These are phyloP conservation scores for Linderina pennispora DNA, from an alignment of 192 early-diverging fungal species.

Conservation along the genomic window DNA sequence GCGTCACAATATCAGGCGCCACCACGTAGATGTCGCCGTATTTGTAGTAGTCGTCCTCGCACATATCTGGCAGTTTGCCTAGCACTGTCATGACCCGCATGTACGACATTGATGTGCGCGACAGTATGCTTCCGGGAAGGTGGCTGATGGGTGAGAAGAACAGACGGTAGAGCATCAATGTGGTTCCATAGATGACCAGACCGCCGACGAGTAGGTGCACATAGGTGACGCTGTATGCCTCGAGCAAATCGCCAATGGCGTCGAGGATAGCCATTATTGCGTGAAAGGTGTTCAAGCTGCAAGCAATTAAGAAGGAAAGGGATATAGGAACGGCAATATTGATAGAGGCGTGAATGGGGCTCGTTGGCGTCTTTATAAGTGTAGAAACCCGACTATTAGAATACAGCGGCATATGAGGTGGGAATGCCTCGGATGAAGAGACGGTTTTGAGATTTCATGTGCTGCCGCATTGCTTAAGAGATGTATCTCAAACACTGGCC, in stretches of 20 bases:
- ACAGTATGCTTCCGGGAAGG: constrained; percentile 8
- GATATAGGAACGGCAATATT: too few species aligned
- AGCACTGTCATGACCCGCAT: constrained; percentile 1
- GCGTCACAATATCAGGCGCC: constrained; percentile 15
- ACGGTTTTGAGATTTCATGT: too few species aligned
- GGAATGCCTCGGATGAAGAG: too few species aligned
- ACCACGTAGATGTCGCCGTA: constrained; percentile 33
- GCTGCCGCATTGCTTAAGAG: too few species aligned
- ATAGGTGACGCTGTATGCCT: background rate
- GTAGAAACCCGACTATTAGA: too few species aligned
- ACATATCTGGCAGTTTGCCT: constrained; percentile 9
- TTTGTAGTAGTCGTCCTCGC: constrained; percentile 10
- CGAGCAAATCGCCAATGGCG: background rate
- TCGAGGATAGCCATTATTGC: background rate
- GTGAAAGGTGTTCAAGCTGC: background rate
- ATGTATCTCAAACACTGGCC: too few species aligned
- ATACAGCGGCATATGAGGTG: too few species aligned
- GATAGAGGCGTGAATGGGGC: too few species aligned
- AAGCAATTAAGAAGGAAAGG: too few species aligned
- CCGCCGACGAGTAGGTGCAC: background rate
- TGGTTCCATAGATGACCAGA: background rate
- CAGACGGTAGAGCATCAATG: constrained; percentile 10
- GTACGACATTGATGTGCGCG: constrained; percentile 1
- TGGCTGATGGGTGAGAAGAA: constrained; percentile 14
- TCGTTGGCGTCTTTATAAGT: too few species aligned